These are phyloP conservation scores for Pythium biforme DNA, from an alignment of 352 stramenopile genomes.

Conservation along the genomic window DNA sequence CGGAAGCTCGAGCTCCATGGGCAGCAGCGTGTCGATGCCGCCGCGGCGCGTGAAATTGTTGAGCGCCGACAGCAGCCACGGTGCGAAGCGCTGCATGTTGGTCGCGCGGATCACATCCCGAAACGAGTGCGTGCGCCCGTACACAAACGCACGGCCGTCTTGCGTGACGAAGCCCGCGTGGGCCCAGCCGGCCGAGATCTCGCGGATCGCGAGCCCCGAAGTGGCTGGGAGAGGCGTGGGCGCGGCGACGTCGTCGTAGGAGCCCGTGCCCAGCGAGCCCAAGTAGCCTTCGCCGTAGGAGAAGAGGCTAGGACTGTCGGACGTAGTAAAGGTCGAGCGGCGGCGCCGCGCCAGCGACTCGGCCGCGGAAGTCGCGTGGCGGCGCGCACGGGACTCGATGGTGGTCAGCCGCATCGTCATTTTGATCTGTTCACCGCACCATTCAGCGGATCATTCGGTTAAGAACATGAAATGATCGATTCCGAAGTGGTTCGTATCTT, in stretches of 20 bases:
- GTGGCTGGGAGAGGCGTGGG: conserved; percentile 52
- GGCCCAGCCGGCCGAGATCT: conserved; percentile 76
- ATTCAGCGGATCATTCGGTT: background rate
- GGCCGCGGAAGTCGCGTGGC: background rate
- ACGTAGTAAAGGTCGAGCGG: conserved; percentile 1
- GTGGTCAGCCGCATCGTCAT: background rate
- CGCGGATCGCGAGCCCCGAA: conserved; percentile 40
- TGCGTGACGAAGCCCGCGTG: conserved; percentile 74
- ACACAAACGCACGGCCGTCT: conserved; percentile 69
- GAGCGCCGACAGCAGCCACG: conserved; percentile 64
- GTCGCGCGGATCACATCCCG: conserved; percentile 80
- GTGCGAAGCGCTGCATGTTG: conserved; percentile 80
- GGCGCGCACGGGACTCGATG: background rate
- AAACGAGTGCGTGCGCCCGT: conserved; percentile 80
- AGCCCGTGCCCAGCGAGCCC: conserved; percentile 65
- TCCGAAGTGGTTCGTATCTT: background rate
- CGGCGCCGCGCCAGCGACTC: conserved; percentile 7
- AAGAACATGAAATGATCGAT: background rate
- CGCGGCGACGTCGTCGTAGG: conserved; percentile 49
- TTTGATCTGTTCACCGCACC: background rate
- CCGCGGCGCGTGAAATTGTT: conserved; percentile 68
- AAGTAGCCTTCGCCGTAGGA: conserved; percentile 82
- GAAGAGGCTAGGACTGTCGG: conserved; percentile 27
- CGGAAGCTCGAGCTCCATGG: conserved; percentile 53
- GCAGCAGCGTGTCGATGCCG: conserved; percentile 65